Percentiles rank a stretch among this genome's conserved stretches.
These are phyloP conservation scores for Phyllosticta citriasiana DNA, from an alignment of 2,329 filamentous ascomycete genomes.

Conservation along the genomic window DNA sequence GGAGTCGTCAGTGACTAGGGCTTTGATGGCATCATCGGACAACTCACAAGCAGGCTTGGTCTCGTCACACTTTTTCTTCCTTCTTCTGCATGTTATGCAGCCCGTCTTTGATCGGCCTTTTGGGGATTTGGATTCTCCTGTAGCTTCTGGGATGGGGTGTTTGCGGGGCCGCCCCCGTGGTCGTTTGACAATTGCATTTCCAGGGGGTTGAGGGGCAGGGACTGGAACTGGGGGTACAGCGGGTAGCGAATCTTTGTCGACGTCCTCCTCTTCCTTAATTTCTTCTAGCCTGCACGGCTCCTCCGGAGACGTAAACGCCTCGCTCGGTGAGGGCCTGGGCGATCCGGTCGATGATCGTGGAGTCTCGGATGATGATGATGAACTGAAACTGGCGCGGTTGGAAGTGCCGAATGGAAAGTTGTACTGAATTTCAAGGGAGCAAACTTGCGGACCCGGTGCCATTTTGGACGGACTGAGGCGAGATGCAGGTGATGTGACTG, in stretches of 20 bases:
- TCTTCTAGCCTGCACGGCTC: conserved; percentile 16
- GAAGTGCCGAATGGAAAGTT: background rate
- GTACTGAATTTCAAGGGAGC: background rate
- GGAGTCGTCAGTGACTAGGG: background rate
- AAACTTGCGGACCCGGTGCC: background rate
- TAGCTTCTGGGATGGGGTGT: conserved; percentile 54
- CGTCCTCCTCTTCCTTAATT: conserved; percentile 44
- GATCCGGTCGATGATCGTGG: conserved; percentile 34
- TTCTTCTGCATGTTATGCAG: conserved; percentile 48
- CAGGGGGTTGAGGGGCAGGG: conserved; percentile 18
- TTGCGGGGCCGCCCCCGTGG: conserved; percentile 71
- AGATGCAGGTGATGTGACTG: background rate
- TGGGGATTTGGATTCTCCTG: conserved; percentile 56
- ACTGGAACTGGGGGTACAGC: conserved; percentile 18
- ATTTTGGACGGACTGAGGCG: background rate
- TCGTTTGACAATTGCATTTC: conserved; percentile 24
- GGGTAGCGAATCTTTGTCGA: conserved; percentile 21
- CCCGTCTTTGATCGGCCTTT: conserved; percentile 58
- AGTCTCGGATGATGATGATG: conserved; percentile 29
- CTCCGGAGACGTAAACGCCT: background rate
- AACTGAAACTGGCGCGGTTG: conserved; percentile 28
- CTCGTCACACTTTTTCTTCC: conserved; percentile 53
- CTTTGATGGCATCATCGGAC: background rate
- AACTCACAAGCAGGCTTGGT: conserved; percentile 34
- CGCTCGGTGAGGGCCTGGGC: conserved; percentile 23